Conservation (phyloP, 2,329 filamentous ascomycete species). For the Aspergillus sp. region DNA sequence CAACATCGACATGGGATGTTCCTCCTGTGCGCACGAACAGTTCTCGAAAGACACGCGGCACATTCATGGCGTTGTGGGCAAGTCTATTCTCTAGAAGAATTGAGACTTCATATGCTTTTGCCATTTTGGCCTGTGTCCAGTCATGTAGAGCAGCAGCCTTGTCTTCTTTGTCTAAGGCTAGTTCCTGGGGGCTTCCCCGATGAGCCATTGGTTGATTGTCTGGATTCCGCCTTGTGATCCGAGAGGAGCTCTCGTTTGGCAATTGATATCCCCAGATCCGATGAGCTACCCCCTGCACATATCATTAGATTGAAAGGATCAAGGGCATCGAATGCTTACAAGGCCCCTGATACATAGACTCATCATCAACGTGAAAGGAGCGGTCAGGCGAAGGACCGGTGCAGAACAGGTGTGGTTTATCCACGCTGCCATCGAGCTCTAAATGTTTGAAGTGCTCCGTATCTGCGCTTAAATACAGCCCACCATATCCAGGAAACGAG, state of each 20-base stretch:
- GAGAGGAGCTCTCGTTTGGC: conserved; percentile 15
- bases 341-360: conserved; percentile 10
- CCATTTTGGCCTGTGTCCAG: conserved; percentile 15
- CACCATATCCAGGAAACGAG: conserved; percentile 22
- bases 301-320: conserved; percentile 8
- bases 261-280: conserved; percentile 14
- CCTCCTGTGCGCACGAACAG: conserved; percentile 33
- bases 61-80: conserved; percentile 19
- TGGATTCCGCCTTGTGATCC: conserved; percentile 6
- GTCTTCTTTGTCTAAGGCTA: conserved; percentile 20
- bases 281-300: conserved; percentile 15
- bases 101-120: conserved; percentile 31
- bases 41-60: conserved; percentile 30
- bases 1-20: conserved; percentile 20
- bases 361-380: conserved; percentile 8
- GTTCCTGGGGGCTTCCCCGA: conserved; percentile 12
- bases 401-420: conserved; percentile 13
- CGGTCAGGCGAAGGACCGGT: conserved; percentile 20
- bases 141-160: conserved; percentile 15
- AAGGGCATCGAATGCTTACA: conserved; percentile 9
- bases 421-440: conserved; percentile 10
- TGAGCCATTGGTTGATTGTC: conserved; percentile 4
- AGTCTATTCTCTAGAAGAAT: conserved; percentile 20
- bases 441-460: neutral
- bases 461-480: conserved; percentile 20